phyloP scores from a whole-genome alignment of 2,329 filamentous ascomycete species.

The Aspergillus sergii region DNA sequence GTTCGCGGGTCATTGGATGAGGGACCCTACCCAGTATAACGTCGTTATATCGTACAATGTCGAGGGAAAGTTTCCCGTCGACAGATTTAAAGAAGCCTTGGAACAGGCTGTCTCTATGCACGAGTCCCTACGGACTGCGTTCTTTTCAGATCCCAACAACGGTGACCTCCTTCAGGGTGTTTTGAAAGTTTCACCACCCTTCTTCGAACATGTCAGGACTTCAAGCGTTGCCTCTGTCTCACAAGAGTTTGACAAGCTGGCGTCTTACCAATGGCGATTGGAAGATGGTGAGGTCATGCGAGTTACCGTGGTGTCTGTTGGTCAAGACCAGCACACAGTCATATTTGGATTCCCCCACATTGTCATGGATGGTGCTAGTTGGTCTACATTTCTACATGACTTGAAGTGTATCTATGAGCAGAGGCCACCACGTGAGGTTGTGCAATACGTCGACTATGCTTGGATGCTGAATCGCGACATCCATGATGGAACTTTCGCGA shows the following conservation, averaged over 20 bases:
- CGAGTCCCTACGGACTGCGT: constrained; percentile 5
- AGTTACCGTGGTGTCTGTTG: not conserved
- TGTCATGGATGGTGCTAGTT: not conserved
- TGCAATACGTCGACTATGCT: constrained; percentile 10
- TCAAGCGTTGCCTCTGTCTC: not conserved
- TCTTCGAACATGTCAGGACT: not conserved
- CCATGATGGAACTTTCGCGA: not conserved
- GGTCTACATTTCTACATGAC: not conserved
- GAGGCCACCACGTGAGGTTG: not conserved
- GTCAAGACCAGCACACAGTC: not conserved
- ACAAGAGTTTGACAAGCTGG: not conserved
- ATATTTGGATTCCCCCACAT: not conserved
- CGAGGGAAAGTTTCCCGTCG: not conserved
- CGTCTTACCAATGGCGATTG: not conserved
- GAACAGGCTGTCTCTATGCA: not conserved
- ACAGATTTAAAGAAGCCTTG: not conserved
- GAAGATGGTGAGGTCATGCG: not conserved
- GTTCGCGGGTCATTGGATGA: constrained; percentile 9
- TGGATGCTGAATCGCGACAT: not conserved
- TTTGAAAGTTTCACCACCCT: not conserved
- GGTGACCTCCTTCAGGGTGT: constrained; percentile 1
- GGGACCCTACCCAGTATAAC: constrained; percentile 6
- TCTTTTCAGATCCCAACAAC: not conserved
- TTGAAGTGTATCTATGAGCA: not conserved
- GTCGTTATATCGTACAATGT: constrained; percentile 1